phyloP scores from a whole-genome alignment of 73 alveolate genomes.

The Stentor roeselii region DNA sequence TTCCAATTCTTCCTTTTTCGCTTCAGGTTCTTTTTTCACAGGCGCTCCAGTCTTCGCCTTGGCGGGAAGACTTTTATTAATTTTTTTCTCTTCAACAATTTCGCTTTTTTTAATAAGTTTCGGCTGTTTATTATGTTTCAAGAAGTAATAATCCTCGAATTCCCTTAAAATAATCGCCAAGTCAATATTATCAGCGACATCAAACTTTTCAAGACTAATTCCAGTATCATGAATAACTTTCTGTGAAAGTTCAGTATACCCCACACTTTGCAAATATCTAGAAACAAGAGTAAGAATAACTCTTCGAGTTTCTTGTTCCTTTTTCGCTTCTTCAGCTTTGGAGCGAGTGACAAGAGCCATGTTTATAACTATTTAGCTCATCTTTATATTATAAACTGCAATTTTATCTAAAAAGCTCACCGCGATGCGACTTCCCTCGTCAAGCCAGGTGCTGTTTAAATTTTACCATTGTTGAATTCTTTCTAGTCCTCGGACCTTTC shows the following conservation, averaged over 20 bases:
- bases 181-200: constrained; percentile 97
- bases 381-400: too few species aligned
- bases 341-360: neutral
- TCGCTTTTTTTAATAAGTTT: constrained; percentile 75
- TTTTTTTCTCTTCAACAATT: constrained; percentile 55
- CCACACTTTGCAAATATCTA: constrained; percentile 25
- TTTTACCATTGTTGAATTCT: neutral
- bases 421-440: constrained; percentile 19
- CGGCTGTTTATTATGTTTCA: constrained; percentile 86
- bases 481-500: too few species aligned
- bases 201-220: constrained; percentile 33
- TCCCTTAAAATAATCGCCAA: constrained; percentile 83
- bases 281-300: neutral
- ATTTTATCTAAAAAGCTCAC: neutral
- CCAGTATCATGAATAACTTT: constrained; percentile 26
- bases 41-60: constrained; percentile 38
- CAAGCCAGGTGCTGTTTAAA: constrained; percentile 2
- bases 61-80: constrained; percentile 49
- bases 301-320: constrained; percentile 22
- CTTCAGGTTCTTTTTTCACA: constrained; percentile 34
- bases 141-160: constrained; percentile 91
- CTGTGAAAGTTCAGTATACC: constrained; percentile 3
- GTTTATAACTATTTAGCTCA: too few species aligned
- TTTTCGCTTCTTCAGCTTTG: neutral
- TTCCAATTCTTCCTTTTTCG: constrained; percentile 60